Percentiles rank a stretch among this genome's conserved stretches.
These are phyloP conservation scores for Apiotrichum brassicae DNA, from an alignment of 1,284 basidiomycete genomes.

Conservation along the genomic window DNA sequence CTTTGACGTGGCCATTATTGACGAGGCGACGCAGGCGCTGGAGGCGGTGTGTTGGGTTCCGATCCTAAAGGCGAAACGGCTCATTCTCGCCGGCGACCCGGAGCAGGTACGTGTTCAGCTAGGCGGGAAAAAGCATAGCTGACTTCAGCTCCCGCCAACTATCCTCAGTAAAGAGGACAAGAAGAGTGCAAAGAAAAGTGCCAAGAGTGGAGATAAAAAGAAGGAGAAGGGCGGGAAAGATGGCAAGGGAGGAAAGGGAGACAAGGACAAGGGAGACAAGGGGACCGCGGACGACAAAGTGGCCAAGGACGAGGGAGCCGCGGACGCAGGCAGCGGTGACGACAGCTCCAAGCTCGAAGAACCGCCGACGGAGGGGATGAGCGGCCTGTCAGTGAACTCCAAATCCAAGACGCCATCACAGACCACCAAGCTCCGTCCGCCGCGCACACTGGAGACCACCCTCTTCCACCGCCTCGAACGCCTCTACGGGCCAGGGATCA, in stretches of 20 bases:
- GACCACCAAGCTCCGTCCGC: constrained; percentile 52
- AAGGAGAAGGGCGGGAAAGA: constrained; percentile 8
- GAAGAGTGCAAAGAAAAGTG: constrained; percentile 5
- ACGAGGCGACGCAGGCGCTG: constrained; percentile 94
- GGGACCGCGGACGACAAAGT: not conserved
- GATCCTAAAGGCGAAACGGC: constrained; percentile 73
- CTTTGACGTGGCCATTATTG: constrained; percentile 90
- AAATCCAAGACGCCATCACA: not conserved
- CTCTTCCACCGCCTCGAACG: constrained; percentile 84
- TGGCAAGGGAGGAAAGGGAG: not conserved
- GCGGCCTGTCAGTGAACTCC: too few relatives aligned
- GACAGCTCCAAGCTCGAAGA: too few relatives aligned
- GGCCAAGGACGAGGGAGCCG: not conserved
- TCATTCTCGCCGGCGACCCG: constrained; percentile 84
- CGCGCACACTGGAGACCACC: constrained; percentile 74
- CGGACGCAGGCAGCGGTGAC: too few relatives aligned
- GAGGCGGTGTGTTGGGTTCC: constrained; percentile 97
- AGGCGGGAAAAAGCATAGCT: constrained; percentile 16
- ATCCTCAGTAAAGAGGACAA: constrained; percentile 57
- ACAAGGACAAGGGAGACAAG: not conserved
- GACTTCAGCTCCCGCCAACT: constrained; percentile 72
- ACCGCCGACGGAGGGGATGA: not conserved
- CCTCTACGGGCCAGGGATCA: constrained; percentile 76
- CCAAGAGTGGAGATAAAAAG: constrained; percentile 18
- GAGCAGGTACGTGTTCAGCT: constrained; percentile 54